Percentiles rank a stretch among this genome's conserved stretches.
These are phyloP conservation scores for Vaccinium myrtillus DNA, from an alignment of 148 eudicot species.

Conservation along the genomic window DNA sequence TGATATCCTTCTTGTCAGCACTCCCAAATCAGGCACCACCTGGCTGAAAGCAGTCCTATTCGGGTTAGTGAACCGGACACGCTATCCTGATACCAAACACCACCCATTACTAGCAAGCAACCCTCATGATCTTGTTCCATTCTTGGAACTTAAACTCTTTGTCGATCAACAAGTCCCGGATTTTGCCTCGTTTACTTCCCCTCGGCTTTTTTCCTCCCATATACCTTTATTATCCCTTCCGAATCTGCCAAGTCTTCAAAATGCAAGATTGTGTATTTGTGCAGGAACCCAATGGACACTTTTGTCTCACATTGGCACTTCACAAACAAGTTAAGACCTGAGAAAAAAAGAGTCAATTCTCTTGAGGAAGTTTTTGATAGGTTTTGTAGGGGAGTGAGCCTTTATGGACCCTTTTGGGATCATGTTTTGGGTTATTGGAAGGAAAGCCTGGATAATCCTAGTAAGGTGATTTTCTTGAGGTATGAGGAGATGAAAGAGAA, in stretches of 20 bases:
- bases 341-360: background rate
- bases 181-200: background rate
- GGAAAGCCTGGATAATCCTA: constrained; percentile 22
- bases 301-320: constrained; percentile 23
- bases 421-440: constrained; percentile 37
- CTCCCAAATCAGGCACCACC: constrained; percentile 23
- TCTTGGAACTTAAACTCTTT: constrained; percentile 17
- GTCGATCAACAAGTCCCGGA: constrained; percentile 5
- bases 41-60: constrained; percentile 26
- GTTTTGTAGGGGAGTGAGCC: constrained; percentile 21
- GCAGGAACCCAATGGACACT: constrained; percentile 23
- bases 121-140: constrained; percentile 21
- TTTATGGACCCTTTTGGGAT: constrained; percentile 27
- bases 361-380: constrained; percentile 12
- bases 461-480: constrained; percentile 28
- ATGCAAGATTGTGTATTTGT: constrained; percentile 19
- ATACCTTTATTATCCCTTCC: constrained; percentile 2
- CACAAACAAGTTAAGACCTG: constrained; percentile 17
- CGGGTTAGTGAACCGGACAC: constrained; percentile 14
- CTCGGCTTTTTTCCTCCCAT: constrained; percentile 26
- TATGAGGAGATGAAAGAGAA: constrained; percentile 31
- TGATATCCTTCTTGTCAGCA: constrained; percentile 15
- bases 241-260: constrained; percentile 8
- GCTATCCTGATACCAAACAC: background rate
- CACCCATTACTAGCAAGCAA: constrained; percentile 8